phyloP scores from a whole-genome alignment of 2,329 filamentous ascomycete species.

The Calonectria henricotiae region DNA sequence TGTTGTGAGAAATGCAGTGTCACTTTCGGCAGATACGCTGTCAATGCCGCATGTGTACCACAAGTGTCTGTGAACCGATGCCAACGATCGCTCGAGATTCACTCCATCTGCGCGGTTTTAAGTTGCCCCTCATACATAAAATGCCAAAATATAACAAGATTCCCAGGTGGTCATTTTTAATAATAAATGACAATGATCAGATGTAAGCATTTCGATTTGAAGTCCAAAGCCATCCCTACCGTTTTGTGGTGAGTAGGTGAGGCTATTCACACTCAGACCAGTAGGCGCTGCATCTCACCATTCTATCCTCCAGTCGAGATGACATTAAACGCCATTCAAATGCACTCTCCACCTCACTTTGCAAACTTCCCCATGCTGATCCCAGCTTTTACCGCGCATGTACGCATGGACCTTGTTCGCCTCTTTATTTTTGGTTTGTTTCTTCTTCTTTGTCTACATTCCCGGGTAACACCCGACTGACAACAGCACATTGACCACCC shows the following conservation, averaged over 20 bases:
- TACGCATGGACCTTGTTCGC: constrained; percentile 43
- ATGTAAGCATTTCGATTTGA: background rate
- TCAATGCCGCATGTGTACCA: constrained; percentile 35
- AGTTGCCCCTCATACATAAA: background rate
- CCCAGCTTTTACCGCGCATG: constrained; percentile 59
- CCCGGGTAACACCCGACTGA: background rate
- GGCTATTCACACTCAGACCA: constrained; percentile 11
- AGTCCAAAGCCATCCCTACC: background rate
- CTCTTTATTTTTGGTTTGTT: too few species aligned
- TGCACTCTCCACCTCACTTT: constrained; percentile 48
- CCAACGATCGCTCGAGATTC: constrained; percentile 26
- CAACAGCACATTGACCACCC: background rate
- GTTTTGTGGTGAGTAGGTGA: constrained; percentile 3
- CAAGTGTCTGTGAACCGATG: constrained; percentile 25
- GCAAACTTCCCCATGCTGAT: constrained; percentile 58
- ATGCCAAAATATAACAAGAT: constrained; percentile 14
- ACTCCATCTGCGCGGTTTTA: constrained; percentile 17
- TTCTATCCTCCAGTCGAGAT: constrained; percentile 22
- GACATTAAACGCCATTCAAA: constrained; percentile 30
- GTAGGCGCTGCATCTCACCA: background rate
- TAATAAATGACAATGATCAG: background rate
- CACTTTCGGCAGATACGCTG: constrained; percentile 36
- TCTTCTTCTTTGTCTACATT: background rate
- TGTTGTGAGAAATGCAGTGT: background rate
- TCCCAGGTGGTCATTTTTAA: background rate